Evolutionary conservation across 345 rosid genomes (phyloP).

Genomic region (Hypericum perforatum): DNA sequence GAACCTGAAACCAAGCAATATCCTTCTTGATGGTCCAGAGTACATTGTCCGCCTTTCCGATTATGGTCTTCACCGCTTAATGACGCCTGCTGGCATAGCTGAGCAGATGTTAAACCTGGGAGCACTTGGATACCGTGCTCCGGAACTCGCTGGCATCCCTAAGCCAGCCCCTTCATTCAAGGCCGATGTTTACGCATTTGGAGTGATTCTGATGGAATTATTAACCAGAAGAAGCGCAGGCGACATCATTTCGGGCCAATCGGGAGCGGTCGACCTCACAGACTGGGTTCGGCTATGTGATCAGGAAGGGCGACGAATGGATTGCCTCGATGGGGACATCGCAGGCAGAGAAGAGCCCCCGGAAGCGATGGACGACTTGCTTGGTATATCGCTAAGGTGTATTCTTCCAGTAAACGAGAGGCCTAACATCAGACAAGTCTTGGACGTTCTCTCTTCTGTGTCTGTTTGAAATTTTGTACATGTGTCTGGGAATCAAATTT

Average conservation of each 20-base stretch:
- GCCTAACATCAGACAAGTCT: slow-evolving; percentile 89
- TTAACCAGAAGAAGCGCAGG: slow-evolving; percentile 82
- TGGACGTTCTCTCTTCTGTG: slow-evolving; percentile 54
- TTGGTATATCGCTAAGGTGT: slow-evolving; percentile 66
- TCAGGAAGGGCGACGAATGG: slow-evolving; percentile 84
- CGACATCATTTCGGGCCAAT: slow-evolving; percentile 89
- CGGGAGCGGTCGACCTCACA: slow-evolving; percentile 82
- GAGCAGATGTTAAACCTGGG: slow-evolving; percentile 86
- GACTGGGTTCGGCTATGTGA: slow-evolving; percentile 85
- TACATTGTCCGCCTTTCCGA: slow-evolving; percentile 50
- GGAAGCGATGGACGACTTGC: slow-evolving; percentile 82
- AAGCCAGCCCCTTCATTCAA: slow-evolving; percentile 61
- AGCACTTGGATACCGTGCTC: slow-evolving; percentile 90
- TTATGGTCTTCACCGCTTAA: slow-evolving; percentile 75
- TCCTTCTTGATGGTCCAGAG: slow-evolving; percentile 50
- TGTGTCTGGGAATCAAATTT: slow-evolving; percentile 45
- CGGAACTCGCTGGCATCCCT: slow-evolving; percentile 60
- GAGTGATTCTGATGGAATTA: slow-evolving; percentile 87
- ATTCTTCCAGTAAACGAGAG: slow-evolving; percentile 77
- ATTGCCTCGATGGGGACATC: slow-evolving; percentile 83
- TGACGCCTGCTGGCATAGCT: slow-evolving; percentile 71
- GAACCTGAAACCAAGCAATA: slow-evolving; percentile 78
- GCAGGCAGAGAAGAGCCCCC: slow-evolving; percentile 72
- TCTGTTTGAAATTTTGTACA: slow-evolving; percentile 61
- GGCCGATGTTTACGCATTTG: slow-evolving; percentile 78